Evolutionary conservation across 768 basidiomycete genomes (phyloP).

Genomic region (Tricholoma terreum): DNA sequence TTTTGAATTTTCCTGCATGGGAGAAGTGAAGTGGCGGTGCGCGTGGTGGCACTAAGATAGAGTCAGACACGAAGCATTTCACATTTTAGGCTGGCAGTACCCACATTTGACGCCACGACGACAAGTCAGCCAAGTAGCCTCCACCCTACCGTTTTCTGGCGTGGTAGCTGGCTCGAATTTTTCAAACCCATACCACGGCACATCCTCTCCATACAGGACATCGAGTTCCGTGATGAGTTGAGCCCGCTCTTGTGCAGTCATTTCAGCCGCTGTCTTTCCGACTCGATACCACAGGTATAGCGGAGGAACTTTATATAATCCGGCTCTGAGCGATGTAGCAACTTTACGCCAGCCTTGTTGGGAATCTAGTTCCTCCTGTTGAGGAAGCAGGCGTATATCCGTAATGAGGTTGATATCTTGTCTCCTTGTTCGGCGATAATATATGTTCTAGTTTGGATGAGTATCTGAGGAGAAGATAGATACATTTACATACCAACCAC

Average conservation of each 20-base stretch:
- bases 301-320: constrained; percentile 51
- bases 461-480: background rate
- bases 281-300: constrained; percentile 78
- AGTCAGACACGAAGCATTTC: background rate
- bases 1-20: constrained; percentile 79
- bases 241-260: constrained; percentile 53
- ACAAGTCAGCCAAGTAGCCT: constrained; percentile 63
- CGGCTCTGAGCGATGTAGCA: constrained; percentile 58
- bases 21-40: constrained; percentile 84
- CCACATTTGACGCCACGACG: constrained; percentile 73
- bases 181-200: constrained; percentile 86
- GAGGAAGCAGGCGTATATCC: constrained; percentile 62
- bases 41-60: constrained; percentile 53
- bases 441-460: constrained; percentile 48
- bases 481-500: constrained; percentile 49
- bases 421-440: constrained; percentile 83
- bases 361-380: constrained; percentile 48
- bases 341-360: constrained; percentile 63
- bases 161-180: constrained; percentile 62
- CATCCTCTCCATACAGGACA: constrained; percentile 79
- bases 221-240: constrained; percentile 90
- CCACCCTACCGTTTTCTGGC: constrained; percentile 34
- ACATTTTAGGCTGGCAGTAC: constrained; percentile 19
- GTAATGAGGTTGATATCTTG: constrained; percentile 79
- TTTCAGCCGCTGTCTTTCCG: constrained; percentile 60